Conservation (phyloP, 106 monocot species). For the Allium fistulosum region DNA sequence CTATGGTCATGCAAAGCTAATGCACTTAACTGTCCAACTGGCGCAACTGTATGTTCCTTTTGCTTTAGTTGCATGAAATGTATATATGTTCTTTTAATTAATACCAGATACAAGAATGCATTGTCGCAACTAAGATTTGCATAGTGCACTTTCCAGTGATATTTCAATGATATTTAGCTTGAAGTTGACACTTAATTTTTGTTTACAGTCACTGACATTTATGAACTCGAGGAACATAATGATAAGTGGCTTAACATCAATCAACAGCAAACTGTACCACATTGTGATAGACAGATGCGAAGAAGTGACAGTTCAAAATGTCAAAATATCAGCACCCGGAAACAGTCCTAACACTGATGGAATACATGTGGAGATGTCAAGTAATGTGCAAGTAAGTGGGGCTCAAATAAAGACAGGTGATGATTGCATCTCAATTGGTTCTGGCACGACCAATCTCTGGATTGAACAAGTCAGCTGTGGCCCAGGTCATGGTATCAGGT, state of each 20-base stretch:
- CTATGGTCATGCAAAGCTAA: conserved; percentile 54
- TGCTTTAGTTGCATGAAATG: no score
- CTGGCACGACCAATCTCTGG: conserved; percentile 52
- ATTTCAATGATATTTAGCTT: no score
- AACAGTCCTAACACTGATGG: background rate
- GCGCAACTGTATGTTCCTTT: conserved; percentile 28
- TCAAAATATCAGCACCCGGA: background rate
- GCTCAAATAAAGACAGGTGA: conserved; percentile 61
- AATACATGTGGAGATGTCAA: background rate
- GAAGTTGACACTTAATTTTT: background rate
- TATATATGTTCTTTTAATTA: no score
- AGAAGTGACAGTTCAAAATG: background rate
- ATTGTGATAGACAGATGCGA: background rate
- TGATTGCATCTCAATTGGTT: conserved; percentile 73
- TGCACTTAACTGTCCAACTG: conserved; percentile 26
- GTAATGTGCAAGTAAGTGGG: background rate
- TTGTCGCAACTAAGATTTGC: background rate
- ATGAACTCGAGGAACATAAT: conserved; percentile 35
- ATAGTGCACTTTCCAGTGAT: background rate
- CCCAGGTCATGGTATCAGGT: conserved; percentile 75
- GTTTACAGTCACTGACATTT: conserved; percentile 46
- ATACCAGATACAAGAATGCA: no score
- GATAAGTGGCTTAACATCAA: conserved; percentile 33
- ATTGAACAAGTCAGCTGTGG: conserved; percentile 56
- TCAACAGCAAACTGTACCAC: background rate